phyloP scores from a whole-genome alignment of 306 rosid species.

The Citrullus colocynthis region DNA sequence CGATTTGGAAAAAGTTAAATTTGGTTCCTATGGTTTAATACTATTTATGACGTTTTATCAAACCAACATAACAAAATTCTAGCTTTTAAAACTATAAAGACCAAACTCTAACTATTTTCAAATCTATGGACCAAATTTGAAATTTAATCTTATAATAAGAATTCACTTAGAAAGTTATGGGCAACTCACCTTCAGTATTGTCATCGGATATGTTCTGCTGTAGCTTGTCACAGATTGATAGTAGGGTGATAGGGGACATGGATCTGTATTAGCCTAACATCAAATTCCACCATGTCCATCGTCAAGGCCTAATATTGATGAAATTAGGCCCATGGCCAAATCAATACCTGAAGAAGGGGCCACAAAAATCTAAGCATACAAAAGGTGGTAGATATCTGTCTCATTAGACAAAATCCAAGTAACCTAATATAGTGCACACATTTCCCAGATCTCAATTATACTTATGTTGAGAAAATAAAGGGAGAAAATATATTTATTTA shows the following conservation, averaged over 20 bases:
- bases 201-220: neutral
- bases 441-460: neutral
- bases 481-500: neutral
- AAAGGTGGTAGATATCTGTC: neutral
- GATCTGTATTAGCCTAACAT: neutral
- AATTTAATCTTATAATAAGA: no score
- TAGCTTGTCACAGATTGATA: neutral
- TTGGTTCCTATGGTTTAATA: no score
- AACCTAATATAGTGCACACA: neutral
- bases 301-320: constrained; percentile 1
- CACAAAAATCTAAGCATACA: neutral
- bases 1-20: no score
- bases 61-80: no score
- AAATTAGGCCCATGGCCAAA: neutral
- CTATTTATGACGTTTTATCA: no score
- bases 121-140: no score
- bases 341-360: neutral
- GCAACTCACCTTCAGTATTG: neutral
- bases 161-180: neutral
- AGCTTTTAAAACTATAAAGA: no score
- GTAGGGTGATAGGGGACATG: no score
- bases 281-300: neutral
- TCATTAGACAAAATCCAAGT: neutral
- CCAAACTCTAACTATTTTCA: no score
- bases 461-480: neutral